Base-by-base conservation (phyloP, 495 filamentous ascomycete genomes). In the Talaromyces stipitatus region DNA sequence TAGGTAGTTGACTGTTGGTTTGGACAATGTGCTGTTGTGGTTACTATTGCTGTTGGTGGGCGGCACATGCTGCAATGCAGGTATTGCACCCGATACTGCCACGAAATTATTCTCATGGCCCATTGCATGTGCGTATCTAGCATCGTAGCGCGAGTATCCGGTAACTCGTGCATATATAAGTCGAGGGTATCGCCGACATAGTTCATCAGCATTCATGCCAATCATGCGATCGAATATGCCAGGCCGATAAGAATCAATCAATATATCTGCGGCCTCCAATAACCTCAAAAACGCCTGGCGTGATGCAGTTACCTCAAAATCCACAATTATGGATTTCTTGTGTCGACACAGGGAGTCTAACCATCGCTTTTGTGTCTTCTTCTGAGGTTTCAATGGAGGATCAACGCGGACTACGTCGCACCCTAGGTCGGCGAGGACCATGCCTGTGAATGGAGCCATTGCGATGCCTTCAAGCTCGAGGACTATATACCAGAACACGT, bases 401-500 rank as follows among this genome's bases (percentile, higher is more conserved):
- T 55, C 54, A 36, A 55, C 22, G 23, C 54, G 33, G 22, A 55
- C 54, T 7, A 55, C 54, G 10, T 55, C 54, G 54, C 54, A 55
- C 11, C 54, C 67, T 26, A 70, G 50, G 23, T 70, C 67, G 38
- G 61, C 64, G 41, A 66, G 54, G 33, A 55, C 65, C 53, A 55
- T 63, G 50, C 63, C 61, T 38, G 59, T 54, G 28, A 68, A 62
- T 30, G 64, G 57, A 16, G 62, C 36, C 24, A 55, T 55, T 20
- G 24, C 54, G 11, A 33, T 46, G 7, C 54, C 54, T 18, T 33
- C 54, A n/a, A 55, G 23, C 46, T 55, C 54, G 26, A 55, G 36
- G 2, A 55, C 54, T 55, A 18, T 24, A 24, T 7, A 7, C n/a
- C n/a, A 8, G 7, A 24, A 54, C 26, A 18, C 29, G 2, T 27